These are phyloP conservation scores for Astrephomene gubernaculifera DNA, from an alignment of 139 green algal species.

Conservation along the genomic window DNA sequence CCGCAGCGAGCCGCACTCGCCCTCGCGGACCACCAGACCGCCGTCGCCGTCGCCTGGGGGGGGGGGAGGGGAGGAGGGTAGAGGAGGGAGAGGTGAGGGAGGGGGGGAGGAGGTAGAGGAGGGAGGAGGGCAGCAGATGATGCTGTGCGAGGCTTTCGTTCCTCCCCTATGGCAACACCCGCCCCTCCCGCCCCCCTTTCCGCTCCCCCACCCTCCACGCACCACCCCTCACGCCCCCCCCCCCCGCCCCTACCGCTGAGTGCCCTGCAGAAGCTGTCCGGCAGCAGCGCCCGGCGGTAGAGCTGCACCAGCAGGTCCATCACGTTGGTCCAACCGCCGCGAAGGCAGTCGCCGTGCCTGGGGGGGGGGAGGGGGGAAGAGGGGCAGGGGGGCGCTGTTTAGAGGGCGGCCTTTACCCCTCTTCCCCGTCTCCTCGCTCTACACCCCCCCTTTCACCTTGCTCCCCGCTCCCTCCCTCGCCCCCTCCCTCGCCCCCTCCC, in stretches of 20 bases:
- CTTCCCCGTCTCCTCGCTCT: neutral
- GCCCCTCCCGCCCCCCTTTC: neutral
- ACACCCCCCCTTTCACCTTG: neutral
- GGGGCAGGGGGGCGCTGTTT: neutral
- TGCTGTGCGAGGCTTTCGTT: too few relatives aligned
- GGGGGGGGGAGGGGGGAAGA: neutral
- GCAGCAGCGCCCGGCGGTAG: constrained; percentile 79
- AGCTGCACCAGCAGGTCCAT: constrained; percentile 89
- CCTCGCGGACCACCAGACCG: constrained; percentile 57
- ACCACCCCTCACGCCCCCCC: too few relatives aligned
- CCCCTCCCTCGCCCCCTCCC: neutral
- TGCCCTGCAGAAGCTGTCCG: constrained; percentile 59
- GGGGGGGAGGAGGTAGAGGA: neutral
- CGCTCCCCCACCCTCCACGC: neutral
- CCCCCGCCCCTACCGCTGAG: neutral
- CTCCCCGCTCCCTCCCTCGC: neutral
- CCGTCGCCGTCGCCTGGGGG: constrained; percentile 32
- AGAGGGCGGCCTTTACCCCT: neutral
- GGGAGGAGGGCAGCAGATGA: neutral
- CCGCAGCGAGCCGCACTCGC: constrained; percentile 49
- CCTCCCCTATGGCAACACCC: too few relatives aligned
- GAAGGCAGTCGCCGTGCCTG: constrained; percentile 88
- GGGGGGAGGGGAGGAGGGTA: neutral
- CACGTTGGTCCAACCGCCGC: constrained; percentile 87
- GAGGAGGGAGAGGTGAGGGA: neutral